Evolutionary conservation across 805 yeast species (phyloP), one percentile per base, ranked within the genome.

Genomic region (Candida chilensis): DNA sequence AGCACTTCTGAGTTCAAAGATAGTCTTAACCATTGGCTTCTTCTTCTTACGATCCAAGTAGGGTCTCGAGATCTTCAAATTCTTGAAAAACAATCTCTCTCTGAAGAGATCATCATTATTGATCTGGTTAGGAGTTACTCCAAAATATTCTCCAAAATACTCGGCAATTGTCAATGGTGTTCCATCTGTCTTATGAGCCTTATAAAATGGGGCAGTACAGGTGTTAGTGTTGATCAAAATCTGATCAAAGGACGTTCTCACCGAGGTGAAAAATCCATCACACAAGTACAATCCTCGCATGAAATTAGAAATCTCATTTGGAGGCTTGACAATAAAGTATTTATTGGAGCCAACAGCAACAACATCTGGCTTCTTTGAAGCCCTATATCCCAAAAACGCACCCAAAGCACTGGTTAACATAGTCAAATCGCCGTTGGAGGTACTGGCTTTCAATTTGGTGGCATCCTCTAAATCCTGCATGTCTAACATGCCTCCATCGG

Each of bases 211-310:
- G 24, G 50, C 46, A 3, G 49, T 41, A 18, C 46, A 48, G 6
- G 51, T 42, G 30, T 52, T 45, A 20, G 48, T 37, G 35, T 50
- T 50, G 22, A 50, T 35, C 32, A 47, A 36, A 22, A 51, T 35
- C 27, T 38, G 37, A 18, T 48, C 45, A 31, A 36, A 43, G 7
- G 52, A 39, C 12, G 52, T 50, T 13, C 44, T 32, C 24, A 50
- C 47, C 18, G 56, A 47, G 6, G 51, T 47, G 39, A 32, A 50
- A 29, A 44, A 50, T 17, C 56, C 56, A 26, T 39, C 43, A 18
- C 48, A 48, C 17, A 52, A 44, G 14, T 34, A 44, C 12, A 50
- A 32, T 16, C 56, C 56, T 20, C 36, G 41, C 32, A 38, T 46
- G 22, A 49, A 40, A 5, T 44, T 27, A 21, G 38, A 45, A 14